Conservation (phyloP, 31 red algal genomes). For the Porphyra umbilicalis region DNA sequence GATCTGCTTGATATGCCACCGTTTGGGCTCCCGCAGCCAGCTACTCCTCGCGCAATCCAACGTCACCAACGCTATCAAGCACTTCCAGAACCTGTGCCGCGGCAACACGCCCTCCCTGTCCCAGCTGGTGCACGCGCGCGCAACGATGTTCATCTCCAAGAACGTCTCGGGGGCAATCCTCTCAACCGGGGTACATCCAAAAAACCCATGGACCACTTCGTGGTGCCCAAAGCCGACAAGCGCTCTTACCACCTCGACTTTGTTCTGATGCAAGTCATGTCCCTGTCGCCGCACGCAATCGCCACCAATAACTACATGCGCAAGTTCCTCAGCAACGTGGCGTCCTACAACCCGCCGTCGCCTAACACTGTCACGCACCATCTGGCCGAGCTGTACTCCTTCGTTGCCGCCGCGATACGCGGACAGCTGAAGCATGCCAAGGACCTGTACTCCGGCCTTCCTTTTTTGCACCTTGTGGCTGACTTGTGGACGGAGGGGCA, state of each 20-base stretch:
- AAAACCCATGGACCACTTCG: not conserved
- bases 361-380: not conserved
- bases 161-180: not conserved
- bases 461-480: not conserved
- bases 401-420: not conserved
- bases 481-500: not conserved
- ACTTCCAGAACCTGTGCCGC: too few relatives aligned
- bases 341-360: not conserved
- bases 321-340: not conserved
- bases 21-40: too few relatives aligned
- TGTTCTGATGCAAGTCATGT: not conserved
- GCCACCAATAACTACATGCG: not conserved
- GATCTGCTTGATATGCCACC: too few relatives aligned
- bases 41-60: too few relatives aligned
- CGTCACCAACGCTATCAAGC: too few relatives aligned
- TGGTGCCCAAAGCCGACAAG: not conserved
- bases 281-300: not conserved
- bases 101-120: too few relatives aligned
- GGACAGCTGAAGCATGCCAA: not conserved
- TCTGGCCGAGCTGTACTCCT: not conserved
- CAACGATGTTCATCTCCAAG: not conserved
- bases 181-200: not conserved
- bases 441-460: not conserved
- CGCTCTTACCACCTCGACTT: not conserved
- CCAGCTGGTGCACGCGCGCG: too few relatives aligned